These are phyloP conservation scores for Arabis hirsuta DNA, from an alignment of 345 rosid genomes.

Conservation along the genomic window DNA sequence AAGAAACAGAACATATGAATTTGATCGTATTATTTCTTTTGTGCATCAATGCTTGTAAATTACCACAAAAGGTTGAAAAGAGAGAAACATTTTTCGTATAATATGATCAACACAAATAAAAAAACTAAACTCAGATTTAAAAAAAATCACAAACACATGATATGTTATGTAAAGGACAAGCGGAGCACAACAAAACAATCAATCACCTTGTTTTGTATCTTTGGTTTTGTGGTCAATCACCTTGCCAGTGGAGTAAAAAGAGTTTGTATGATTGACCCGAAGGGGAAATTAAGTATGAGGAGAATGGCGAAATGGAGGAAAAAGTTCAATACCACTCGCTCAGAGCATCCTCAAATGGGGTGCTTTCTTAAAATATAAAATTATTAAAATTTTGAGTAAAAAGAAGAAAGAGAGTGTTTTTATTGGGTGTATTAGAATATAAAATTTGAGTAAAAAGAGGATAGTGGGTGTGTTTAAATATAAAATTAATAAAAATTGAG, in stretches of 20 bases:
- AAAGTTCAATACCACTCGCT: slow-evolving; percentile 36
- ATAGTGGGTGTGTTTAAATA: too few species aligned
- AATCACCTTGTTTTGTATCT: neutral
- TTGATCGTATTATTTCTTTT: slow-evolving; percentile 1
- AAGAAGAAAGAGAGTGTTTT: too few species aligned
- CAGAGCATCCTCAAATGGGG: too few species aligned
- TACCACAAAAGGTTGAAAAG: neutral
- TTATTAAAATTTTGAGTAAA: too few species aligned
- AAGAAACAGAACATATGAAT: slow-evolving; percentile 17
- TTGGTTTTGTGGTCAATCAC: too few species aligned
- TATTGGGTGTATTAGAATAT: too few species aligned
- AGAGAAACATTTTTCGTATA: neutral
- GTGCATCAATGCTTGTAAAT: neutral
- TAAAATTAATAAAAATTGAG: too few species aligned
- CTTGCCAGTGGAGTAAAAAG: neutral
- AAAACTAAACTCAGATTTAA: slow-evolving; percentile 14
- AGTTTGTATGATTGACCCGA: slow-evolving; percentile 13
- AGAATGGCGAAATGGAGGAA: slow-evolving; percentile 3
- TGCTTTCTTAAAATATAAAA: too few species aligned
- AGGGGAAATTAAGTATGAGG: neutral
- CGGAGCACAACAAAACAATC: slow-evolving; percentile 3
- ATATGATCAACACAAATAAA: neutral
- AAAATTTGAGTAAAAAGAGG: too few species aligned
- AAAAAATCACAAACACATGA: neutral
- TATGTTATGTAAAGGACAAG: neutral